Conservation (phyloP, 2,329 filamentous ascomycete genomes). For the Xylariaceae sp. region DNA sequence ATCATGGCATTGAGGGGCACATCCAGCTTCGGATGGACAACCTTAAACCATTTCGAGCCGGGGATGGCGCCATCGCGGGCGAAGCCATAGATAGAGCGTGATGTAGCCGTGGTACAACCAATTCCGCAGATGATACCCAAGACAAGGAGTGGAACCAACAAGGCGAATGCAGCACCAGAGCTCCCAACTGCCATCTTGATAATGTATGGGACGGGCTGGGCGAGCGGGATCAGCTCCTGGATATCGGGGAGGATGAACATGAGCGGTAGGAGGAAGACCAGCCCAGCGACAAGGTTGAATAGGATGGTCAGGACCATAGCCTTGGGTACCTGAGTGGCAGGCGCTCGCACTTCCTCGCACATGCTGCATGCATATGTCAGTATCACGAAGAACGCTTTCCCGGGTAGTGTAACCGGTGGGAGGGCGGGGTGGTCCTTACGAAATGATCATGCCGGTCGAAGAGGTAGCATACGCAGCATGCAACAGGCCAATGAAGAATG, state of each 20-base stretch:
- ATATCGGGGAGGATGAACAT: slow-evolving; percentile 65
- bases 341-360: slow-evolving; percentile 66
- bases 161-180: slow-evolving; percentile 55
- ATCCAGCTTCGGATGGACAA: slow-evolving; percentile 57
- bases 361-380: slow-evolving; percentile 43
- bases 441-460: slow-evolving; percentile 75
- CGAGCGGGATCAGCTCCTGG: slow-evolving; percentile 45
- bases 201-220: slow-evolving; percentile 61
- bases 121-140: slow-evolving; percentile 63
- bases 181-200: slow-evolving; percentile 58
- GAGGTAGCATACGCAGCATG: slow-evolving; percentile 71
- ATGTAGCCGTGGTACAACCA: slow-evolving; percentile 63
- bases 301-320: slow-evolving; percentile 65
- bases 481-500: slow-evolving; percentile 66
- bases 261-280: slow-evolving; percentile 64
- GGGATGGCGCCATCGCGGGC: slow-evolving; percentile 66
- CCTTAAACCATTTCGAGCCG: slow-evolving; percentile 55
- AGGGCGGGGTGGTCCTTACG: slow-evolving; percentile 44
- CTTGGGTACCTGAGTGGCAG: slow-evolving; percentile 63
- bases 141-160: slow-evolving; percentile 60
- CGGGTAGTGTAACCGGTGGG: slow-evolving; percentile 9
- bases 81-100: slow-evolving; percentile 64
- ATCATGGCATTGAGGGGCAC: slow-evolving; percentile 68
- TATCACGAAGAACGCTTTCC: slow-evolving; percentile 1
- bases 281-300: slow-evolving; percentile 61